Evolutionary conservation across 805 yeast genomes (phyloP), one percentile per base, ranked within the genome.

Genomic region (Ogataea corticis): DNA sequence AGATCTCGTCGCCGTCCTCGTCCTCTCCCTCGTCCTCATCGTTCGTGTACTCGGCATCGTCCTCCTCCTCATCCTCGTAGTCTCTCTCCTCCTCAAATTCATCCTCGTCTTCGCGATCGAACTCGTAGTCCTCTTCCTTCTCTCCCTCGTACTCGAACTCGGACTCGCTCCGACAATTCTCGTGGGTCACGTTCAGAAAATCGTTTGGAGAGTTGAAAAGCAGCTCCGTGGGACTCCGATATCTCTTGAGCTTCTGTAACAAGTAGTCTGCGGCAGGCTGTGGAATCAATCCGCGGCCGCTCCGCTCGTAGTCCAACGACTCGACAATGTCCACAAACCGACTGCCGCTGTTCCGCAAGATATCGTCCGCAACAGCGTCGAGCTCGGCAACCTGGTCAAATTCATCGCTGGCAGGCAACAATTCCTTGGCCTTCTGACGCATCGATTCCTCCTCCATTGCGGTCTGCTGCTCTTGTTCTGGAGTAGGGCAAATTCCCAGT

Each of bases 301-400:
- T 55, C 15, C 80, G 67, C 35, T 80, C 73, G 46, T 76, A 76
- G 3, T 89, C 87, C 36, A 87, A 69, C 42, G 80, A 76, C 62
- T 88, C 95, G 79, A 90, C 83, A 75, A 87, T 83, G 51, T 83
- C 83, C 27, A 88, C 75, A 51, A 89, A 87, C 33, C 82, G 78
- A 51, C 77, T 76, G n/a, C 96, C 96, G 50, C 85, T 87, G 58
- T 83, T 83, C 54, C 79, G 79, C 55, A 88, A 72, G 21, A 90
- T 64, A 57, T 88, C 95, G 53, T 88, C 95, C 0, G 96, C 94
- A 34, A 90, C 77, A 3, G 83, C 52, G 41, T 55, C 49, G 13
- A 62, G 38, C 17, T 39, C 55, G n/a, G 25, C 42, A 13, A 37
- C n/a, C 13, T 23, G 33, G 11, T 37, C 30, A 6, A 21, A 21